A percentile compares a stretch with the other conserved stretches of the same genome.
These are phyloP conservation scores for Acanthamoeba rhysodes DNA, from an alignment of 208 protist species.

Conservation along the genomic window DNA sequence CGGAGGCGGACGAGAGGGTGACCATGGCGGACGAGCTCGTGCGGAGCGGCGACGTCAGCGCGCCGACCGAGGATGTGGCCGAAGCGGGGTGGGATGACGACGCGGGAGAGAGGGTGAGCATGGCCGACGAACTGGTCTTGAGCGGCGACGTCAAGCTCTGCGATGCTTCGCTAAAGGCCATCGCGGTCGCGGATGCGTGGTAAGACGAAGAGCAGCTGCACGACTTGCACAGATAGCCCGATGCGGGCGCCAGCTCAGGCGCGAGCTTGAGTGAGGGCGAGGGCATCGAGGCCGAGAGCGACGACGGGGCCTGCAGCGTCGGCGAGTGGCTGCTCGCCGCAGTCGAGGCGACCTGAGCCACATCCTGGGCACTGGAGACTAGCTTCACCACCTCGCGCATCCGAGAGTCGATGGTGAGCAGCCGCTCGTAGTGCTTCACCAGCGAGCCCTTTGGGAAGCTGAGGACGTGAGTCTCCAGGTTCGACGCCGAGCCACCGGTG, in stretches of 20 bases:
- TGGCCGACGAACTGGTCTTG: background rate
- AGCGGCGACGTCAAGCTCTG: background rate
- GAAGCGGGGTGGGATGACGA: background rate
- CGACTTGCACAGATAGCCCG: background rate
- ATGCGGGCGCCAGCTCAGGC: background rate
- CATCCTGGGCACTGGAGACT: background rate
- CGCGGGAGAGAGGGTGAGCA: conserved; percentile 14
- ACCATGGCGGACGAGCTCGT: conserved; percentile 11
- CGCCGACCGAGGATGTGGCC: background rate
- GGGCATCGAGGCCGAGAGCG: background rate
- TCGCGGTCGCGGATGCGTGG: background rate
- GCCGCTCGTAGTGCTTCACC: conserved; percentile 47
- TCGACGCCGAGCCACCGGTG: conserved; percentile 7
- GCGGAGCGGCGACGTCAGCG: background rate
- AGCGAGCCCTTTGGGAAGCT: conserved; percentile 46
- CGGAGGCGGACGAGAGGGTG: background rate
- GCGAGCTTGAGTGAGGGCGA: background rate
- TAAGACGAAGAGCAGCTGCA: background rate
- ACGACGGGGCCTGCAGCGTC: too few species aligned
- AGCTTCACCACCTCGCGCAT: conserved; percentile 32
- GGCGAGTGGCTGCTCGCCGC: too few species aligned
- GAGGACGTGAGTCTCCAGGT: background rate
- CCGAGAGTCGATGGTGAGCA: background rate
- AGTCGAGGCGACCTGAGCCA: background rate
- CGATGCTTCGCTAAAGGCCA: background rate